Evolutionary conservation across 2,329 filamentous ascomycete genomes (phyloP).

Genomic region (Blastomyces silverae): DNA sequence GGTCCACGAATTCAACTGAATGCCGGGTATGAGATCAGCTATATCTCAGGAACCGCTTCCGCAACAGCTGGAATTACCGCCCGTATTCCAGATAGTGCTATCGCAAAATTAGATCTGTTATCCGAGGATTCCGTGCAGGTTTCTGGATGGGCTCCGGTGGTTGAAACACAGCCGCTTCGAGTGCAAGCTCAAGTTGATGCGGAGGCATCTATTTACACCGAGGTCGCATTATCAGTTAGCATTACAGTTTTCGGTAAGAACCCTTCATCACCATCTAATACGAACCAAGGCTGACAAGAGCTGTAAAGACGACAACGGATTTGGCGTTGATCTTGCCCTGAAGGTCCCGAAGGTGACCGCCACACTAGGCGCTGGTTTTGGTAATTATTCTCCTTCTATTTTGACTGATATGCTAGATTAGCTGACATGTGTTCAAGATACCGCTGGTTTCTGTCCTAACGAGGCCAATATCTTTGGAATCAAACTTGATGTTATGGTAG

Average conservation of each 20-base stretch:
- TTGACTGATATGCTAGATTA: neutral
- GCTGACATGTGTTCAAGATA: constrained; percentile 12
- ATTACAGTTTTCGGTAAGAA: constrained; percentile 13
- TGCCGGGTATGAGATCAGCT: constrained; percentile 14
- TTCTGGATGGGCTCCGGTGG: constrained; percentile 15
- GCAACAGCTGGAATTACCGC: constrained; percentile 14
- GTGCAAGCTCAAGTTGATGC: constrained; percentile 15
- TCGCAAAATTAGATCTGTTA: constrained; percentile 15
- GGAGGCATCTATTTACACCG: constrained; percentile 13
- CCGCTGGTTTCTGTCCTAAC: constrained; percentile 12
- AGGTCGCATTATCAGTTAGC: constrained; percentile 15
- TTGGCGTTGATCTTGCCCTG: constrained; percentile 14
- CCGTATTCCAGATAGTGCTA: constrained; percentile 14
- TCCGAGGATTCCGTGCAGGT: constrained; percentile 12
- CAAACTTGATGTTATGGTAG: constrained; percentile 12
- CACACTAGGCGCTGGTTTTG: constrained; percentile 13
- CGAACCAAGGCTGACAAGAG: constrained; percentile 1
- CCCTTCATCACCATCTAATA: neutral
- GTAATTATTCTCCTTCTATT: constrained; percentile 1
- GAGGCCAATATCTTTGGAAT: constrained; percentile 13
- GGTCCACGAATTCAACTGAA: constrained; percentile 15
- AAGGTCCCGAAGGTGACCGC: constrained; percentile 13
- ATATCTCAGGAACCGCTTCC: constrained; percentile 13
- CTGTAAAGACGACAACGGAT: constrained; percentile 15
- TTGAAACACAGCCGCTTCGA: constrained; percentile 14